Percentiles rank a stretch among this genome's conserved stretches.
Conservation (phyloP, 805 yeast genomes). For the Kodamaea leandrae region DNA sequence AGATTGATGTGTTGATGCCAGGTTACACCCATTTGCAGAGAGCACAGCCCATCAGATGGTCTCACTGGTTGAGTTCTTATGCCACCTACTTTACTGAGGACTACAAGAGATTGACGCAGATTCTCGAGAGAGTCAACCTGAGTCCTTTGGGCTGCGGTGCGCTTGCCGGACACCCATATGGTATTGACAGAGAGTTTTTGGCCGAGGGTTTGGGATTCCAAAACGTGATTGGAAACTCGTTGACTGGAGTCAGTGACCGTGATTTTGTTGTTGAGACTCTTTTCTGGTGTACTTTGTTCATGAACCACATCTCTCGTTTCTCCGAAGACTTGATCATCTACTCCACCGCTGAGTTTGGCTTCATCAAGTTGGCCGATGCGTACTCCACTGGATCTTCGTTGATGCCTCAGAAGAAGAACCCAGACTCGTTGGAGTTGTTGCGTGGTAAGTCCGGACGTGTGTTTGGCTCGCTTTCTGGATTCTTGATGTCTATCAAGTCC, state of each 20-base stretch:
- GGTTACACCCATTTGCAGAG: constrained; percentile 98
- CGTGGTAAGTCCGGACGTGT: constrained; percentile 98
- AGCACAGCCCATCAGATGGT: constrained; percentile 99
- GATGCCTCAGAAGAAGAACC: constrained; percentile 99
- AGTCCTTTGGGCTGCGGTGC: constrained; percentile 98
- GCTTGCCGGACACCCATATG: constrained; percentile 98
- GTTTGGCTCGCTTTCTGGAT: constrained; percentile 92
- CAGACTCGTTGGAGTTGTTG: constrained; percentile 90
- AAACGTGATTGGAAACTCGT: constrained; percentile 90
- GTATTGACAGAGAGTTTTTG: constrained; percentile 91
- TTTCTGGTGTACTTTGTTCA: constrained; percentile 93
- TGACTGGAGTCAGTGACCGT: constrained; percentile 96
- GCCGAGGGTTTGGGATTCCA: constrained; percentile 78
- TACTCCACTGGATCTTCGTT: constrained; percentile 97
- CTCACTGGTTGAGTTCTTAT: constrained; percentile 93
- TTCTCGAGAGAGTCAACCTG: constrained; percentile 76
- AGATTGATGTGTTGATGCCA: constrained; percentile 93
- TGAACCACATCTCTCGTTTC: constrained; percentile 93
- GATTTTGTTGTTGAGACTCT: constrained; percentile 94
- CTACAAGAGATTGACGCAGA: constrained; percentile 76
- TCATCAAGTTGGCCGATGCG: constrained; percentile 90
- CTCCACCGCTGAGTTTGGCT: constrained; percentile 97
- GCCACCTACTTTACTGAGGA: constrained; percentile 95
- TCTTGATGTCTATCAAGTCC: constrained; percentile 94
- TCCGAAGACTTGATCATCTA: constrained; percentile 93